Evolutionary conservation across 805 yeast species (phyloP).

Genomic region (Cyberlindnera euphorbiae): DNA sequence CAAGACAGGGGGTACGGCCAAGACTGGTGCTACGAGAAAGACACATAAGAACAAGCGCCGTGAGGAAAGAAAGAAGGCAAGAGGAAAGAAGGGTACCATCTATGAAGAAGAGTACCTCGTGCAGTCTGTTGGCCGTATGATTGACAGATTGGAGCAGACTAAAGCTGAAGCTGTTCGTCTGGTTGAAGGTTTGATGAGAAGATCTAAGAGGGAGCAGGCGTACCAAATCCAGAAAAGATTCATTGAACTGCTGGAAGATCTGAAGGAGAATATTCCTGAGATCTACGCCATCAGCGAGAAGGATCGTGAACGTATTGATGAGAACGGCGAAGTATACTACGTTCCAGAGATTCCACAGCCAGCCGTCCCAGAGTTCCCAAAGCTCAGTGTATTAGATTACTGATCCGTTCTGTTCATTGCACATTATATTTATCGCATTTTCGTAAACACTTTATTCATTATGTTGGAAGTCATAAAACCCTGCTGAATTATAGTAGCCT

Average conservation of each 20-base stretch:
- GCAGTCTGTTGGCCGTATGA: conserved; percentile 78
- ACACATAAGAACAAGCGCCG: conserved; percentile 90
- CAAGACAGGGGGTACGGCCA: conserved; percentile 91
- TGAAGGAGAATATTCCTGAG: conserved; percentile 63
- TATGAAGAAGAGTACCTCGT: conserved; percentile 95
- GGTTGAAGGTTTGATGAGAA: conserved; percentile 70
- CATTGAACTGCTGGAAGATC: conserved; percentile 47
- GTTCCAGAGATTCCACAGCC: conserved; percentile 78
- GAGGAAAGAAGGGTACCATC: conserved; percentile 96
- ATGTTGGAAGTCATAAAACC: conserved; percentile 23
- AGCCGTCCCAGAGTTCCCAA: conserved; percentile 56
- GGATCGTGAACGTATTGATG: conserved; percentile 86
- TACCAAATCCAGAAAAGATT: conserved; percentile 69
- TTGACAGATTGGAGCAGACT: conserved; percentile 75
- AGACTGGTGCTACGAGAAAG: conserved; percentile 90
- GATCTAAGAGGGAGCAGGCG: conserved; percentile 74
- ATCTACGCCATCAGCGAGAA: conserved; percentile 77
- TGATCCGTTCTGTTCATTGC: too few species aligned
- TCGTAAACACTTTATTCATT: background rate
- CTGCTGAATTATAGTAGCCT: conserved; percentile 31
- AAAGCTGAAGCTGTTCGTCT: conserved; percentile 68
- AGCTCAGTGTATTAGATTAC: conserved; percentile 53
- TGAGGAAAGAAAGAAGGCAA: conserved; percentile 92
- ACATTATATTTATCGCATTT: background rate
- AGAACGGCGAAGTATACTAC: conserved; percentile 76